These are phyloP conservation scores for Aspergillus avenaceus DNA, from an alignment of 495 filamentous ascomycete genomes.

Conservation along the genomic window DNA sequence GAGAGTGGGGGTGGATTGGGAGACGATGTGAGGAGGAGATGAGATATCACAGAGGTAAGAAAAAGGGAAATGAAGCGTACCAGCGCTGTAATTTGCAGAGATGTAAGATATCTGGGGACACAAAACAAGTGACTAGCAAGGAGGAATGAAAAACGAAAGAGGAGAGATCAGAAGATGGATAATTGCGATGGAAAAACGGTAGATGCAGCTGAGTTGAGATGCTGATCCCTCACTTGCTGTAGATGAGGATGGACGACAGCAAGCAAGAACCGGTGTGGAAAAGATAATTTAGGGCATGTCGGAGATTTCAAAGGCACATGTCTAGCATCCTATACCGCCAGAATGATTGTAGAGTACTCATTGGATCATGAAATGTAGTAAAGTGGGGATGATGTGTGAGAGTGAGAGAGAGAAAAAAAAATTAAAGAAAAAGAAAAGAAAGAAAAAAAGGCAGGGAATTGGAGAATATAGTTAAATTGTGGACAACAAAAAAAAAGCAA, in stretches of 20 bases:
- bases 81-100: neutral
- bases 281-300: neutral
- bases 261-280: neutral
- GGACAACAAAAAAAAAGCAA: neutral
- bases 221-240: slow-evolving; percentile 24
- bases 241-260: slow-evolving; percentile 2
- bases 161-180: slow-evolving; percentile 10
- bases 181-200: neutral
- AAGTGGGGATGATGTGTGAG: too few species aligned
- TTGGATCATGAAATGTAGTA: neutral
- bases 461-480: neutral
- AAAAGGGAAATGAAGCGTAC: slow-evolving; percentile 4
- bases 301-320: slow-evolving; percentile 3
- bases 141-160: neutral
- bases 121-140: neutral
- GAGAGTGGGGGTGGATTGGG: neutral
- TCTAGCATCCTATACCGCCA: slow-evolving; percentile 2
- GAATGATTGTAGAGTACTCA: neutral
- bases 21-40: slow-evolving; percentile 7
- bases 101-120: slow-evolving; percentile 1
- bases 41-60: slow-evolving; percentile 4
- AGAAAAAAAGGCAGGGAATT: neutral
- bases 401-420: neutral
- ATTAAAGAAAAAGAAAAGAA: neutral
- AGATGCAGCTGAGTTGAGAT: slow-evolving; percentile 3